Evolutionary conservation across 2,329 filamentous ascomycete species (phyloP).

Genomic region (Coniochaeta hoffmannii): DNA sequence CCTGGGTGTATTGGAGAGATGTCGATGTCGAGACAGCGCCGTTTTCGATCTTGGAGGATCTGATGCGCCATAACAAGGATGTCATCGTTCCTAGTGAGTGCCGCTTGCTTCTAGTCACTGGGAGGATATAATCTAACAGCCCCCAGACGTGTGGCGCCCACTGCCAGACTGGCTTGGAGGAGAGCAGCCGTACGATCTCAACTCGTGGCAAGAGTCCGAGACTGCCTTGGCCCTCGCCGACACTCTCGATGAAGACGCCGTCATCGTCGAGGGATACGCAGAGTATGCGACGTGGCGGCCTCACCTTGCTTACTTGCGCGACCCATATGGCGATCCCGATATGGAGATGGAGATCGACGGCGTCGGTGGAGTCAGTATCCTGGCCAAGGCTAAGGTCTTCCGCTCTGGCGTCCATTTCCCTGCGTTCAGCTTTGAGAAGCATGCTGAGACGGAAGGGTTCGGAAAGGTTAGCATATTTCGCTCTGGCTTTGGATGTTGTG

Average conservation of each 20-base stretch:
- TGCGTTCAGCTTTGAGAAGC: constrained; percentile 96
- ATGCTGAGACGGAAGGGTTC: constrained; percentile 96
- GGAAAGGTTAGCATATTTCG: constrained; percentile 64
- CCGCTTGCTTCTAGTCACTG: constrained; percentile 2
- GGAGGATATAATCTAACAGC: constrained; percentile 15
- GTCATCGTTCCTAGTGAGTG: constrained; percentile 93
- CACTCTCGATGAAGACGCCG: constrained; percentile 92
- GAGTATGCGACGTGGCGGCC: constrained; percentile 98
- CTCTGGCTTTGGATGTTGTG: background rate
- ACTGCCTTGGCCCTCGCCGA: constrained; percentile 90
- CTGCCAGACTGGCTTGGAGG: constrained; percentile 97
- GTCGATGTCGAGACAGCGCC: constrained; percentile 97
- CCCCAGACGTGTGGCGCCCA: constrained; percentile 92
- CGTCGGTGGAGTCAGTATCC: constrained; percentile 92
- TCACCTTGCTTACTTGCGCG: constrained; percentile 90
- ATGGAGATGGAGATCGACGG: constrained; percentile 99
- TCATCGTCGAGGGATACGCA: constrained; percentile 97
- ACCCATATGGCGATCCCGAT: constrained; percentile 94
- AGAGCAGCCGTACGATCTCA: constrained; percentile 96
- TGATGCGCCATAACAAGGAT: constrained; percentile 99
- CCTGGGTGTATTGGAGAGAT: constrained; percentile 99
- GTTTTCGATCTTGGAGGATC: constrained; percentile 90
- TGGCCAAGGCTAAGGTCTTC: constrained; percentile 95
- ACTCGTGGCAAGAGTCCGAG: constrained; percentile 99
- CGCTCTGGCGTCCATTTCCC: constrained; percentile 94